phyloP scores from a whole-genome alignment of 257 asterid genomes.

The Solanum tarapatanum region DNA sequence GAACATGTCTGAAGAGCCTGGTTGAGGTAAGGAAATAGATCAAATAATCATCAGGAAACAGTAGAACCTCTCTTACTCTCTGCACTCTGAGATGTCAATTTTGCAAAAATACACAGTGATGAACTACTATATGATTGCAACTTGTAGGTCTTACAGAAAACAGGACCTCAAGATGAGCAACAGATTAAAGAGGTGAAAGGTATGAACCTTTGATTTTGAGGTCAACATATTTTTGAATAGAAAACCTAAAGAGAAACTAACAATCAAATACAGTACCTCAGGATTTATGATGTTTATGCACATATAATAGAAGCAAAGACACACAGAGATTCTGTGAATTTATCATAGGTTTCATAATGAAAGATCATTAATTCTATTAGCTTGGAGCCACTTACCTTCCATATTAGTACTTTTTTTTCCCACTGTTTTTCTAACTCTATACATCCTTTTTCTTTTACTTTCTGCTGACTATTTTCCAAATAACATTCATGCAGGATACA shows the following conservation, averaged over 20 bases:
- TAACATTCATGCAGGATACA: slow-evolving; percentile 35
- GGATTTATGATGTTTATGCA: not conserved
- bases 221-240: not conserved
- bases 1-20: too few species aligned
- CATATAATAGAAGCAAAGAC: not conserved
- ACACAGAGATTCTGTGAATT: not conserved
- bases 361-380: not conserved
- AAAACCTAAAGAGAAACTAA: not conserved
- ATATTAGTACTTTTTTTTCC: not conserved
- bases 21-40: too few species aligned
- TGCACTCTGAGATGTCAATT: not conserved
- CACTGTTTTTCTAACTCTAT: not conserved
- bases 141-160: slow-evolving; percentile 41
- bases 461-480: not conserved
- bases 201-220: not conserved
- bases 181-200: slow-evolving; percentile 26
- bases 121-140: not conserved
- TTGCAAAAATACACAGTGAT: not conserved
- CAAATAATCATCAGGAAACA: not conserved
- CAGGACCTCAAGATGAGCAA: slow-evolving; percentile 29
- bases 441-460: not conserved
- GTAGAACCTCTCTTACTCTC: not conserved
- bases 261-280: not conserved
- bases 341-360: not conserved
- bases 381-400: not conserved